Evolutionary conservation across 148 eudicot species (phyloP).

Genomic region (Amaranthus cruentus): DNA sequence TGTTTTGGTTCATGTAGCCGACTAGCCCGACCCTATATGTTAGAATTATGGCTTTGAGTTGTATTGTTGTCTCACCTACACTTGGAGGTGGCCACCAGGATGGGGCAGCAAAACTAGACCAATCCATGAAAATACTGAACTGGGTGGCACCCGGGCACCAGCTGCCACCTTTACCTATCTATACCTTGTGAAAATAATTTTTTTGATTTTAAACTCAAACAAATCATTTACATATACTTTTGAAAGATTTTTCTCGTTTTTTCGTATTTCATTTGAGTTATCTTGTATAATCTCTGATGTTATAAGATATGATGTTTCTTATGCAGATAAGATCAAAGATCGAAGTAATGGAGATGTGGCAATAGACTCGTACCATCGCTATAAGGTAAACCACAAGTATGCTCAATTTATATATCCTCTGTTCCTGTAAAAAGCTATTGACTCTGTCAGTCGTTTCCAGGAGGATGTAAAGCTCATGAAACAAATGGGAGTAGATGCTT

Average conservation of each 20-base stretch:
- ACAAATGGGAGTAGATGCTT: conserved; percentile 35
- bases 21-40: no score
- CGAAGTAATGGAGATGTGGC: conserved; percentile 37
- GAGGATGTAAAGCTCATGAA: conserved; percentile 39
- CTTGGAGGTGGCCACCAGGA: no score
- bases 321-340: conserved; percentile 34
- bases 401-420: not conserved
- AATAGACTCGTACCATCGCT: conserved; percentile 30
- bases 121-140: no score
- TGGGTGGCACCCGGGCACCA: no score
- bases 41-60: no score
- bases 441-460: conserved; percentile 13
- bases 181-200: not conserved
- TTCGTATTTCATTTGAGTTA: no score
- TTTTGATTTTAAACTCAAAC: no score
- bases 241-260: no score
- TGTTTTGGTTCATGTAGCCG: no score
- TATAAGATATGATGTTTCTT: not conserved
- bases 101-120: no score
- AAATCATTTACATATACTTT: no score
- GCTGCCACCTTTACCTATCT: not conserved
- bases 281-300: not conserved
- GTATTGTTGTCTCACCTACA: no score
- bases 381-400: conserved; percentile 25
- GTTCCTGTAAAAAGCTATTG: not conserved